Conservation (phyloP, 805 yeast species). For the Ogataea ganodermae region DNA sequence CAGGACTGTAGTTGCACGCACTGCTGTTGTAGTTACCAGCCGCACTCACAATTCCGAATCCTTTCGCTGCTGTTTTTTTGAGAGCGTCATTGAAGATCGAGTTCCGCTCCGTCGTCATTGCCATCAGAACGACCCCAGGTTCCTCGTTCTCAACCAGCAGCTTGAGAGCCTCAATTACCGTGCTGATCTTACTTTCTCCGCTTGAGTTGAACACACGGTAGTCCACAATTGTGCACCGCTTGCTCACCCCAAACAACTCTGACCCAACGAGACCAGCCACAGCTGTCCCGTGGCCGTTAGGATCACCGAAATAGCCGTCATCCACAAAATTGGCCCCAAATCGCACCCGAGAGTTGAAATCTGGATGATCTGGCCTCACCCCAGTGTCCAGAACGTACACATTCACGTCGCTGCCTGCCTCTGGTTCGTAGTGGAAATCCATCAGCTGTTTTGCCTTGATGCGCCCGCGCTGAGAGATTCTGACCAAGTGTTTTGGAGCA, state of each 20-base stretch:
- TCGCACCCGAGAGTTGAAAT: constrained; percentile 45
- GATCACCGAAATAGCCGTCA: constrained; percentile 29
- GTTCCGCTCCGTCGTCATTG: constrained; percentile 40
- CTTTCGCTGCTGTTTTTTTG: constrained; percentile 40
- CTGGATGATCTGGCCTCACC: constrained; percentile 40
- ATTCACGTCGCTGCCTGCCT: constrained; percentile 43
- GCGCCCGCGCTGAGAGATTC: constrained; percentile 39
- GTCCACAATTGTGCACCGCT: constrained; percentile 45
- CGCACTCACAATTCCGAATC: constrained; percentile 48
- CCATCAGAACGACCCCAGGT: constrained; percentile 42
- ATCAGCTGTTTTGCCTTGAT: constrained; percentile 31
- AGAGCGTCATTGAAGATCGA: constrained; percentile 47
- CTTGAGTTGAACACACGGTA: constrained; percentile 43
- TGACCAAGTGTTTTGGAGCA: constrained; percentile 46
- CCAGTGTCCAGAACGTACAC: constrained; percentile 44
- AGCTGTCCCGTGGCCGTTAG: constrained; percentile 59
- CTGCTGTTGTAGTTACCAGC: constrained; percentile 50
- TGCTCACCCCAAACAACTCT: constrained; percentile 53
- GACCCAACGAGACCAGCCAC: constrained; percentile 58
- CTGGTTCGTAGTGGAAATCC: constrained; percentile 45
- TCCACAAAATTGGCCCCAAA: constrained; percentile 45
- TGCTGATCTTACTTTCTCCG: constrained; percentile 39
- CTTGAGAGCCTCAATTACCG: constrained; percentile 36
- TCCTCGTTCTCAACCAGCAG: constrained; percentile 26
- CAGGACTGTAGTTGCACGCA: constrained; percentile 51